Conservation (phyloP, 2,329 filamentous ascomycete genomes). For the Balansia obtecta region DNA sequence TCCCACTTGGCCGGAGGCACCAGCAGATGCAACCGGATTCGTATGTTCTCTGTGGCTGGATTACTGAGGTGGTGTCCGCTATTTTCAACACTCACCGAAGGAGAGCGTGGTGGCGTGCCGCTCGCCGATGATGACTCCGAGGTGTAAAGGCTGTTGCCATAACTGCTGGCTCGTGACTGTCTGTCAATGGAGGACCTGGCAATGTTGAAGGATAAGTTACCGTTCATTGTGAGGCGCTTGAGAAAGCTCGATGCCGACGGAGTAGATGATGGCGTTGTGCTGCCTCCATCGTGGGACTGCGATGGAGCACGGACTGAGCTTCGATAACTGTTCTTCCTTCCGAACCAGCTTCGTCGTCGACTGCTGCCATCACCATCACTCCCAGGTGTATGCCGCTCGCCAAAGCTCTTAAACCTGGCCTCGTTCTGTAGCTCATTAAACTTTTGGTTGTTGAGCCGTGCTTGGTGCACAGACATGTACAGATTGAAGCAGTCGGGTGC, state of each 20-base stretch:
- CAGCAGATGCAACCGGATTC: conserved; percentile 75
- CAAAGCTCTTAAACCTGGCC: conserved; percentile 61
- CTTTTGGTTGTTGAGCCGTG: conserved; percentile 84
- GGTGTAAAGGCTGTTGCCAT: conserved; percentile 49
- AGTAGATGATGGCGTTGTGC: conserved; percentile 44
- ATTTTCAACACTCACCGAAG: conserved; percentile 43
- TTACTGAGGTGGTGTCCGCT: conserved; percentile 44
- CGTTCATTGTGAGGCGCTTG: conserved; percentile 59
- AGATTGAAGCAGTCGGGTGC: conserved; percentile 68
- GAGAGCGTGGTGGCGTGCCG: conserved; percentile 39
- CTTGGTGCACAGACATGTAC: conserved; percentile 77
- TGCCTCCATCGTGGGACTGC: conserved; percentile 62
- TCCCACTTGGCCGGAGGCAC: conserved; percentile 73
- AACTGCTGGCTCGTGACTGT: conserved; percentile 35
- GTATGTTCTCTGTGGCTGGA: conserved; percentile 56
- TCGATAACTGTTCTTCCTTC: conserved; percentile 52
- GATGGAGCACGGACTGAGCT: conserved; percentile 48
- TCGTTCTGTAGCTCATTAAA: conserved; percentile 60
- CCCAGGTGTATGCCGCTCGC: conserved; percentile 36
- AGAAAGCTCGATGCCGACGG: conserved; percentile 71
- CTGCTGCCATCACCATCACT: conserved; percentile 35
- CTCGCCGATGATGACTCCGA: conserved; percentile 41
- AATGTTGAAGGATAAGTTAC: conserved; percentile 66
- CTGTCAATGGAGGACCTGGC: conserved; percentile 62
- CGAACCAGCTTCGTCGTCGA: conserved; percentile 44